Base-by-base conservation (phyloP, 208 protist species). In the Balamuthia mandrillaris region DNA sequence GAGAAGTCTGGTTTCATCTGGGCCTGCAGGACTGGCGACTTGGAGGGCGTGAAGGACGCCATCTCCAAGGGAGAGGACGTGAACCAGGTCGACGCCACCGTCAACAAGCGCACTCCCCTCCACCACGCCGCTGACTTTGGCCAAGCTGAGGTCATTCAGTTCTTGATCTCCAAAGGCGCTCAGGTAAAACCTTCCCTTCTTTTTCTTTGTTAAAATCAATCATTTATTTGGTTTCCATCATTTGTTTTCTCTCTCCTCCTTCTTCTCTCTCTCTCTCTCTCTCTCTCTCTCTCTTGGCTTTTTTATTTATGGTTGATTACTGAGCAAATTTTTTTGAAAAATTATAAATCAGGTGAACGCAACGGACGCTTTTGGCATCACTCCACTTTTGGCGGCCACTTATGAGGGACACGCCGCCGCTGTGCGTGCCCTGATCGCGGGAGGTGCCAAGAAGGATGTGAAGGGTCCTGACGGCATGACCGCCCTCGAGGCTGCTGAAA, bases 351-450 rank as follows among this genome's bases (percentile, higher is more conserved):
- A 83, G 77, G 77, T 83, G 42, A 75, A 90, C 31, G 18, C 24
- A 14, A 10, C 16, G 31, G 87, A 90, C 56, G 47, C 65, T 2
- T 87, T 86, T 74, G 87, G 87, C 39, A 90, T 90, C 54, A 90
- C 87, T 12, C 87, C 87, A 61, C 44, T 90, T 5, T 77, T 90
- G 4, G 83, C 83, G 35, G 82, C 87, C 16, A 66, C 82, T 0
- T 90, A 90, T 47, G 87, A 90, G 79, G 51, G 45, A 54, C 87
- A 90, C 54, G 54, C 42, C 31, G 75, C 27, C 21, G 65, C 42
- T 31, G 77, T 85, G 37, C 77, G 49, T 6, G 60, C 82, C 5
- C 81, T 90, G 10, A 58, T 90, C 2, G 85, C 84, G 35, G 42
- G 45, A 31, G 70, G 70, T 44, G 87, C 87, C 0, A 21, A 78